phyloP scores from a whole-genome alignment of 129 eudicot genomes.

The Deinandra increscens region DNA sequence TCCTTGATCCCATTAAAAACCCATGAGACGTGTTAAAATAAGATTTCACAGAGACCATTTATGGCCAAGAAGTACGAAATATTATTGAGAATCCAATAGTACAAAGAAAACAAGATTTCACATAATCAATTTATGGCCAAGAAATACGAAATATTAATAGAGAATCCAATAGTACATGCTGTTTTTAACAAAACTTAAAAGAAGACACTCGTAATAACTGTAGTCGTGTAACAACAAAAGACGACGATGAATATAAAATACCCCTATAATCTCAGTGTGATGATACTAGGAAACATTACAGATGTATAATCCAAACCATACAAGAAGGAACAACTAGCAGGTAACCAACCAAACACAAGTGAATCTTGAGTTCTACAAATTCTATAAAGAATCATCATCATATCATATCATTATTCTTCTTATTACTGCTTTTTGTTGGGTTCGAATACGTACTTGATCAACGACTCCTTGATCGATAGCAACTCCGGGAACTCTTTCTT shows the following conservation, averaged over 20 bases:
- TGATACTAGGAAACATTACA: constrained; percentile 26
- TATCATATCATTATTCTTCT: not conserved
- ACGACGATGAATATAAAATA: constrained; percentile 27
- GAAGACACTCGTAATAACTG: constrained; percentile 10
- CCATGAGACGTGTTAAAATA: not conserved
- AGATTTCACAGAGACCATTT: not conserved
- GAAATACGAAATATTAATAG: constrained; percentile 21
- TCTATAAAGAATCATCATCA: constrained; percentile 8
- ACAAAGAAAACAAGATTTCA: constrained; percentile 9
- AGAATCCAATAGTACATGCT: constrained; percentile 29
- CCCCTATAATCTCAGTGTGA: constrained; percentile 20
- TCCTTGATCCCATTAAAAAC: not conserved
- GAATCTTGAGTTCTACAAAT: constrained; percentile 15
- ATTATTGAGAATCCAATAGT: constrained; percentile 28
- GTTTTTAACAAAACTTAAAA: constrained; percentile 21
- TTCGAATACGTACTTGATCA: constrained; percentile 89
- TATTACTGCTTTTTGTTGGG: constrained; percentile 61
- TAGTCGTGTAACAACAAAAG: constrained; percentile 3
- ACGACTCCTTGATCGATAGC: constrained; percentile 77
- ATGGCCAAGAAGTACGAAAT: constrained; percentile 14
- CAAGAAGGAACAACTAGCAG: constrained; percentile 13
- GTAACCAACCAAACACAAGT: constrained; percentile 22
- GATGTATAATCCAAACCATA: constrained; percentile 29
- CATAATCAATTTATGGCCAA: not conserved
- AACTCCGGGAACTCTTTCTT: constrained; percentile 84